phyloP scores from a whole-genome alignment of 371 early-diverging fungal genomes.

The Dichotomocladium elegans region DNA sequence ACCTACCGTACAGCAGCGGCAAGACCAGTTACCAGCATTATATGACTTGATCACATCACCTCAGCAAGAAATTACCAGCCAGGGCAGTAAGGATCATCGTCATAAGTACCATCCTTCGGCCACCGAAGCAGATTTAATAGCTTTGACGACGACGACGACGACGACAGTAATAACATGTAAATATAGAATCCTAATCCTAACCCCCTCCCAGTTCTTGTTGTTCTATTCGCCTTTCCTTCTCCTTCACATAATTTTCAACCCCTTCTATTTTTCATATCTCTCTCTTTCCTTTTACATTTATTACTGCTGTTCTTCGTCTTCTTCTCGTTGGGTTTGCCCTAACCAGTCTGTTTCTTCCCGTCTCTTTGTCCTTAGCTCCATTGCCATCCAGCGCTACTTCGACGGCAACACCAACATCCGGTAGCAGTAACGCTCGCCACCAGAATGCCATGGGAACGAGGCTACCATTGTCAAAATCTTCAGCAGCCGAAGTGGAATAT shows the following conservation, averaged over 20 bases:
- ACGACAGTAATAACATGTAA: background rate
- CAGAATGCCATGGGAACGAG: slow-evolving; percentile 18
- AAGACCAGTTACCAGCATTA: background rate
- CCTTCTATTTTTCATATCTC: background rate
- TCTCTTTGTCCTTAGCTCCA: too few relatives aligned
- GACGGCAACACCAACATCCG: too few relatives aligned
- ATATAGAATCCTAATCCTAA: too few relatives aligned
- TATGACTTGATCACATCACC: background rate
- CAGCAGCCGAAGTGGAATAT: background rate
- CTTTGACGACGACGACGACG: background rate
- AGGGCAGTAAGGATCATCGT: too few relatives aligned
- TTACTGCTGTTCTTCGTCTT: too few relatives aligned
- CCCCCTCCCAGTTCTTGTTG: too few relatives aligned
- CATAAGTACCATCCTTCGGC: too few relatives aligned
- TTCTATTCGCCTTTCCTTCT: background rate
- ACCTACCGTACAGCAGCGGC: background rate
- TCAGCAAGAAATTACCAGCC: background rate
- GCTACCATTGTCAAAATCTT: slow-evolving; percentile 5
- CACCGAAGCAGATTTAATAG: too few relatives aligned
- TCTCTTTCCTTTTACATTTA: background rate
- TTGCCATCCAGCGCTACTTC: too few relatives aligned
- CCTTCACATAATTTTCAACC: background rate
- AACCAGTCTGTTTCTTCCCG: too few relatives aligned
- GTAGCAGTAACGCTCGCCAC: background rate
- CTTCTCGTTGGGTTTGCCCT: too few relatives aligned